Evolutionary conservation across 1,139 yeast species (phyloP).

Genomic region (Pichia sp.): DNA sequence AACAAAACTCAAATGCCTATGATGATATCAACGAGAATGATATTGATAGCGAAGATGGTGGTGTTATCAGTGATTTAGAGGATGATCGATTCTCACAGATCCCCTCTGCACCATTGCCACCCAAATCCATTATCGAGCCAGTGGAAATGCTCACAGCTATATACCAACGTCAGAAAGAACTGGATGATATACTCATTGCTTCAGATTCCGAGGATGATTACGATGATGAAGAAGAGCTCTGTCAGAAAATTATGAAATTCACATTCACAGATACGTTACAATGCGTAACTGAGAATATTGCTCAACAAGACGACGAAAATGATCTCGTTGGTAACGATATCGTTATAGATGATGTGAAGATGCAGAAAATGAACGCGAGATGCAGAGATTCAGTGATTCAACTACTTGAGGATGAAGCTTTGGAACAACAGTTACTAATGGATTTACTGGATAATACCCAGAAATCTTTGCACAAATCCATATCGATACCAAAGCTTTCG

Average conservation of each 20-base stretch:
- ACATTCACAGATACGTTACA: too few relatives aligned
- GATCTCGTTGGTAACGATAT: too few relatives aligned
- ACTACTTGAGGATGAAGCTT: conserved; percentile 1
- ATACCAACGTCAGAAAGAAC: conserved; percentile 1
- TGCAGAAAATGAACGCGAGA: too few relatives aligned
- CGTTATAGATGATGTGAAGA: too few relatives aligned
- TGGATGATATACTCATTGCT: conserved; percentile 3
- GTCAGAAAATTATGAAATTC: too few relatives aligned
- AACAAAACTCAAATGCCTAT: neutral
- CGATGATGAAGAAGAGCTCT: too few relatives aligned
- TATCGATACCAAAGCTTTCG: too few relatives aligned
- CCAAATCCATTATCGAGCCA: conserved; percentile 1
- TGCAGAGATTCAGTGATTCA: conserved; percentile 8
- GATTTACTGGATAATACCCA: conserved; percentile 3
- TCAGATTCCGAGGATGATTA: conserved; percentile 9
- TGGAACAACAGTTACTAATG: conserved; percentile 1
- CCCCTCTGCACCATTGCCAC: conserved; percentile 13
- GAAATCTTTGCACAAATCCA: neutral
- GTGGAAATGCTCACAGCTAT: conserved; percentile 8
- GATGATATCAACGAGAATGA: neutral
- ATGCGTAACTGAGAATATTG: too few relatives aligned
- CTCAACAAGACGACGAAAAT: too few relatives aligned
- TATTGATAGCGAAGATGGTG: neutral
- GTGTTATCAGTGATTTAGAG: neutral
- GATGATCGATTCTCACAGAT: conserved; percentile 3